phyloP scores from a whole-genome alignment of 441 rosid species.

The Geranium incanum region DNA sequence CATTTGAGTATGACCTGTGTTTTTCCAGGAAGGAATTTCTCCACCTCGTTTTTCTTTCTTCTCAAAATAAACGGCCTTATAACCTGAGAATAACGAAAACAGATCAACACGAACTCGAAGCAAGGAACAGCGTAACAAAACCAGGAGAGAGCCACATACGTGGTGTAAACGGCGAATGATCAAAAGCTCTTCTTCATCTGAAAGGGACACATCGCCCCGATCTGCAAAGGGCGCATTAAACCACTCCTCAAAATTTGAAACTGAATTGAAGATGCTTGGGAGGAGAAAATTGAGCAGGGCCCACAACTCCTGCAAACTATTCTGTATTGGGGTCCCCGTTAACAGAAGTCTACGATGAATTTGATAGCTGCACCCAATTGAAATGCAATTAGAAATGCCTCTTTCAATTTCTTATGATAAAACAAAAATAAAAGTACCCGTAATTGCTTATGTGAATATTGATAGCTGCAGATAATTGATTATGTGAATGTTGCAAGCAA shows the following conservation, averaged over 20 bases:
- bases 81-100: conserved; percentile 47
- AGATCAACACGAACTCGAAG: conserved; percentile 16
- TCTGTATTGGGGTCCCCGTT: conserved; percentile 98
- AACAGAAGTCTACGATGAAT: conserved; percentile 86
- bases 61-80: conserved; percentile 97
- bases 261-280: conserved; percentile 88
- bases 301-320: conserved; percentile 96
- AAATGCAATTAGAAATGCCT: conserved; percentile 24
- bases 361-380: conserved; percentile 64
- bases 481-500: not conserved
- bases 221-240: conserved; percentile 99
- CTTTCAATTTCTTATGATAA: conserved; percentile 13
- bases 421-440: not conserved
- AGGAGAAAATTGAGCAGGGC: conserved; percentile 96
- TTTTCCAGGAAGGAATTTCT: conserved; percentile 90
- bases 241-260: conserved; percentile 95
- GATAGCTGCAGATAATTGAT: not conserved
- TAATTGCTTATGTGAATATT: not conserved
- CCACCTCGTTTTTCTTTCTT: conserved; percentile 97
- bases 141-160: conserved; percentile 38
- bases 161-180: conserved; percentile 95
- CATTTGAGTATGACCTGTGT: conserved; percentile 96
- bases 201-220: conserved; percentile 76
- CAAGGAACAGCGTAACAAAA: conserved; percentile 17
- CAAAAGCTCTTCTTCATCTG: conserved; percentile 90